A percentile compares a stretch with the other conserved stretches of the same genome.
Conservation (phyloP, 1,284 basidiomycete species). For the Sporisorium reilianum region DNA sequence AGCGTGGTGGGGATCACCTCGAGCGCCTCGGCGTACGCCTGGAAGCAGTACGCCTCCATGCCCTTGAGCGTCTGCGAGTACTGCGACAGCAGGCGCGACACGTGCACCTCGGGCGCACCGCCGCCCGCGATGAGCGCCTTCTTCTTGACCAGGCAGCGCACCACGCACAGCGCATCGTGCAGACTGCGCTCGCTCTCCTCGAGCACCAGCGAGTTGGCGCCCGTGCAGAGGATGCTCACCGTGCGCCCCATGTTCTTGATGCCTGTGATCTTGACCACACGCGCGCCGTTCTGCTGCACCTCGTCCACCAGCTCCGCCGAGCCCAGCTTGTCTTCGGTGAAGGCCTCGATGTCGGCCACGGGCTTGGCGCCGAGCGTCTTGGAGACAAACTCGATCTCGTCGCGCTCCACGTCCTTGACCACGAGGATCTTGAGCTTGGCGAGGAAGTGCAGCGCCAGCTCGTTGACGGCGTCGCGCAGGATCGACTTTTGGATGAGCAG, state of each 20-base stretch:
- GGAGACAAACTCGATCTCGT: conserved; percentile 97
- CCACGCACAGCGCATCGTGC: conserved; percentile 97
- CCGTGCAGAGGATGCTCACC: conserved; percentile 94
- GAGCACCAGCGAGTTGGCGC: conserved; percentile 90
- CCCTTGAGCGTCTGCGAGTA: conserved; percentile 94
- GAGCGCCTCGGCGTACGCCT: conserved; percentile 96
- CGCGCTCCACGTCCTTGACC: conserved; percentile 97
- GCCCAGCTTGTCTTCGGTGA: conserved; percentile 98
- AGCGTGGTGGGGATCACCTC: conserved; percentile 98
- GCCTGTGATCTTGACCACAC: conserved; percentile 93
- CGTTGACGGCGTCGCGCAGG: conserved; percentile 96
- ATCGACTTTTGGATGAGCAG: conserved; percentile 99
- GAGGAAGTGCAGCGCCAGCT: conserved; percentile 97
- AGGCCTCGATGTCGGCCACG: conserved; percentile 95
- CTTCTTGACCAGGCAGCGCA: conserved; percentile 98
- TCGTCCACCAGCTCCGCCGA: conserved; percentile 97
- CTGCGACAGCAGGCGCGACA: conserved; percentile 91
- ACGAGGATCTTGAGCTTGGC: conserved; percentile 97
- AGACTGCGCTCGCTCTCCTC: conserved; percentile 97
- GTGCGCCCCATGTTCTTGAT: conserved; percentile 96
- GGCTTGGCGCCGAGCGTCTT: conserved; percentile 96
- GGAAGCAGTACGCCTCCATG: conserved; percentile 99
- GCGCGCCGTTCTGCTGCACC: conserved; percentile 83
- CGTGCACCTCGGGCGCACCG: conserved; percentile 97
- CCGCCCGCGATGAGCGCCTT: conserved; percentile 96